Evolutionary conservation across 2,329 filamentous ascomycete genomes (phyloP).

Genomic region (Thelonectria rubi): DNA sequence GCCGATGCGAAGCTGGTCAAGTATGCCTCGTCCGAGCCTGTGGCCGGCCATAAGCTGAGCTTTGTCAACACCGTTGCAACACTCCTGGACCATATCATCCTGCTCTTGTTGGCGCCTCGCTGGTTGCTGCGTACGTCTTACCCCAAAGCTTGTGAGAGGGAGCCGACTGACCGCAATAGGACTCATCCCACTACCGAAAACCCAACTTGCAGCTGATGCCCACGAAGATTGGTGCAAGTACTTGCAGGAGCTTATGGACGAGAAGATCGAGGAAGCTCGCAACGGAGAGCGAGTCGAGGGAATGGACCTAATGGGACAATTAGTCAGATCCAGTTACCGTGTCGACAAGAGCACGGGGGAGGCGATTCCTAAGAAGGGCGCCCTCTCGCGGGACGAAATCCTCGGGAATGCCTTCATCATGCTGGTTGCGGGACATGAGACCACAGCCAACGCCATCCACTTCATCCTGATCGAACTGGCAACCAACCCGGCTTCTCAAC

Average conservation of each 20-base stretch:
- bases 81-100: constrained; percentile 70
- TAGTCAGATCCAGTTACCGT: constrained; percentile 55
- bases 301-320: constrained; percentile 63
- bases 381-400: constrained; percentile 70
- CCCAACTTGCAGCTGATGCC: constrained; percentile 62
- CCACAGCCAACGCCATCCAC: constrained; percentile 78
- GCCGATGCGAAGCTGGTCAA: constrained; percentile 57
- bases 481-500: constrained; percentile 69
- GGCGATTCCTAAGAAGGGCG: constrained; percentile 41
- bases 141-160: neutral
- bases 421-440: constrained; percentile 81
- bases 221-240: constrained; percentile 73
- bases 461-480: constrained; percentile 76
- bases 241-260: constrained; percentile 73
- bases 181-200: constrained; percentile 59
- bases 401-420: constrained; percentile 76
- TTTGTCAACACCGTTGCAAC: constrained; percentile 70
- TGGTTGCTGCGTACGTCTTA: constrained; percentile 61
- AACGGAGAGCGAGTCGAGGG: constrained; percentile 51
- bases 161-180: constrained; percentile 41
- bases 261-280: constrained; percentile 60
- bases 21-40: constrained; percentile 57
- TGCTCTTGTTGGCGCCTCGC: constrained; percentile 67
- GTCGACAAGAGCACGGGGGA: constrained; percentile 5
- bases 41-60: constrained; percentile 67